Evolutionary conservation across 306 rosid genomes (phyloP).

Genomic region (Cyclanthera cordifolia): DNA sequence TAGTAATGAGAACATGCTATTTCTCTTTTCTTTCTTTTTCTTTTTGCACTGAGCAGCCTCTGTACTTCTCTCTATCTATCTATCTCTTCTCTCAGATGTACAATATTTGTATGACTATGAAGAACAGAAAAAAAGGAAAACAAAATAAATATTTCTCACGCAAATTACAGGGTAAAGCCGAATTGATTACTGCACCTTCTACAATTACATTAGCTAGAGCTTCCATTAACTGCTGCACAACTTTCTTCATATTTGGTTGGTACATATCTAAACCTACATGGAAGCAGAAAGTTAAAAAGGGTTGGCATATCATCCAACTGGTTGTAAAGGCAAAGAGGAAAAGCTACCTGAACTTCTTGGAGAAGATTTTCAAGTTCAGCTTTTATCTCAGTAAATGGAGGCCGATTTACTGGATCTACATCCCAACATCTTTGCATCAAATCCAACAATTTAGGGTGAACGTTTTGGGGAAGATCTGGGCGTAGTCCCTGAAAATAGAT

Average conservation of each 20-base stretch:
- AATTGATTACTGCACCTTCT: slow-evolving; percentile 18
- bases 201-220: slow-evolving; percentile 29
- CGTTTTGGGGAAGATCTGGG: slow-evolving; percentile 69
- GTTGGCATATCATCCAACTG: not conserved
- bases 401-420: slow-evolving; percentile 59
- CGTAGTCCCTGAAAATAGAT: slow-evolving; percentile 61
- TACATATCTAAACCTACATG: slow-evolving; percentile 10
- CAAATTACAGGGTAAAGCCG: slow-evolving; percentile 27
- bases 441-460: slow-evolving; percentile 62
- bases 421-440: slow-evolving; percentile 95
- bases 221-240: slow-evolving; percentile 30
- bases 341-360: slow-evolving; percentile 45
- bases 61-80: not conserved
- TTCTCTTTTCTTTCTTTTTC: not conserved
- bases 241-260: slow-evolving; percentile 43
- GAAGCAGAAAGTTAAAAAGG: not conserved
- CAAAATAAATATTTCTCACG: slow-evolving; percentile 23
- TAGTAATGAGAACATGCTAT: slow-evolving; percentile 9
- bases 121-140: slow-evolving; percentile 15
- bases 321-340: not conserved
- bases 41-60: slow-evolving; percentile 4
- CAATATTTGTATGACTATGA: slow-evolving; percentile 31
- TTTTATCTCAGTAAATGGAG: slow-evolving; percentile 57
- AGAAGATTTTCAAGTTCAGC: slow-evolving; percentile 61
- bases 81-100: slow-evolving; percentile 20